These are phyloP conservation scores for Fraxinus albicans DNA, from an alignment of 305 asterid genomes.

Conservation along the genomic window DNA sequence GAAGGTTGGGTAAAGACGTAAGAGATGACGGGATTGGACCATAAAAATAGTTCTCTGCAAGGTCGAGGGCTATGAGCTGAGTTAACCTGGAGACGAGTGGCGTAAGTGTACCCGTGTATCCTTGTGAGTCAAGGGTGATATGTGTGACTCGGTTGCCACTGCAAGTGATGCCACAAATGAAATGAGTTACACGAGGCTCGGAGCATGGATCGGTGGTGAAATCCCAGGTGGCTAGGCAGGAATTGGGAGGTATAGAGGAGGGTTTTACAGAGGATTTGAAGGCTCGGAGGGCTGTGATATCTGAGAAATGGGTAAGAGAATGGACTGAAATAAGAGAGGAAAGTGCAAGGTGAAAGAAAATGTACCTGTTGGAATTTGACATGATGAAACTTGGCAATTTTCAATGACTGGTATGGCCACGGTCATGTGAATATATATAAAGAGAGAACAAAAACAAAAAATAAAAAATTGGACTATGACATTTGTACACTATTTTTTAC, in stretches of 20 bases:
- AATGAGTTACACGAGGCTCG: slow-evolving; percentile 63
- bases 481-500: too few relatives aligned
- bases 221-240: slow-evolving; percentile 90
- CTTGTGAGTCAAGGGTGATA: slow-evolving; percentile 85
- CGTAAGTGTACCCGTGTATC: slow-evolving; percentile 61
- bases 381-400: slow-evolving; percentile 29
- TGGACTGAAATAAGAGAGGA: slow-evolving; percentile 17
- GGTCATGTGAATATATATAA: neutral
- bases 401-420: neutral
- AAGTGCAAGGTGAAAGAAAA: slow-evolving; percentile 18
- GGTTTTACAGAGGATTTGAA: slow-evolving; percentile 66
- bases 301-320: slow-evolving; percentile 48
- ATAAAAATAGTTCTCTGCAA: slow-evolving; percentile 59
- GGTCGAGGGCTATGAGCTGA: slow-evolving; percentile 63
- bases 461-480: neutral
- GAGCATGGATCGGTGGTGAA: slow-evolving; percentile 85
- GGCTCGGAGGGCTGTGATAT: slow-evolving; percentile 62
- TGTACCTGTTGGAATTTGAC: neutral
- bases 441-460: neutral
- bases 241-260: slow-evolving; percentile 57
- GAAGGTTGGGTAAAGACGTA: slow-evolving; percentile 45
- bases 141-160: slow-evolving; percentile 61
- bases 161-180: slow-evolving; percentile 83
- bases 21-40: slow-evolving; percentile 69
- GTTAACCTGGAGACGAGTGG: slow-evolving; percentile 67